Conservation (phyloP, 179 eudicot genomes). For the Silene vulgaris region DNA sequence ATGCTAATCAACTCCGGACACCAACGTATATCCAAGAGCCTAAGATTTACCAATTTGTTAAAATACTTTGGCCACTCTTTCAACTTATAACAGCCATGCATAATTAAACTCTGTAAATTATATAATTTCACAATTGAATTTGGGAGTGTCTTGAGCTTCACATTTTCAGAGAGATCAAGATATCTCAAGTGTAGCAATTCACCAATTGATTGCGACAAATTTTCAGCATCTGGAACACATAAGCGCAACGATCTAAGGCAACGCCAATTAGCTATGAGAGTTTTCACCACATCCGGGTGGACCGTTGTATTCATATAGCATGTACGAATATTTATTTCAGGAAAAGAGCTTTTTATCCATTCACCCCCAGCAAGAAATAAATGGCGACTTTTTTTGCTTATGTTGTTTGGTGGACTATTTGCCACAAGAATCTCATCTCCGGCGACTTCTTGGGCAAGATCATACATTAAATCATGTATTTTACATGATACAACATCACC, state of each 20-base stretch:
- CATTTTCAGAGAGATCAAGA: slow-evolving; percentile 5
- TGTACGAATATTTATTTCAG: no score
- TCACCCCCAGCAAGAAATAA: no score
- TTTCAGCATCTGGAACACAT: not conserved
- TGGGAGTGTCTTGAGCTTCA: not conserved
- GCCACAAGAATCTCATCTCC: no score
- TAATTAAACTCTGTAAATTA: slow-evolving; percentile 12
- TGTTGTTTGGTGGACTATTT: no score
- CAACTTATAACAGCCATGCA: not conserved
- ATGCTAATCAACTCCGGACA: not conserved
- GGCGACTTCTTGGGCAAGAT: slow-evolving; percentile 24
- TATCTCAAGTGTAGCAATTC: slow-evolving; percentile 12
- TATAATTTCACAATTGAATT: not conserved
- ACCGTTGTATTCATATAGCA: no score
- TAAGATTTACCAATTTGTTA: slow-evolving; percentile 19
- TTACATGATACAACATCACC: no score
- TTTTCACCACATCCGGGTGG: no score
- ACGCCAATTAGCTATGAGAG: not conserved
- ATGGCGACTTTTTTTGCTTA: no score
- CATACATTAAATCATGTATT: slow-evolving; percentile 21
- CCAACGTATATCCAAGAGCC: slow-evolving; percentile 1
- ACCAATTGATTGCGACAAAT: not conserved
- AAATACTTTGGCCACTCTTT: slow-evolving; percentile 19
- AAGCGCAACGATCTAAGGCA: slow-evolving; percentile 14
- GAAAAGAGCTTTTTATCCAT: no score